These are phyloP conservation scores for Leptographium lundbergii DNA, from an alignment of 2,329 filamentous ascomycete genomes.

Conservation along the genomic window DNA sequence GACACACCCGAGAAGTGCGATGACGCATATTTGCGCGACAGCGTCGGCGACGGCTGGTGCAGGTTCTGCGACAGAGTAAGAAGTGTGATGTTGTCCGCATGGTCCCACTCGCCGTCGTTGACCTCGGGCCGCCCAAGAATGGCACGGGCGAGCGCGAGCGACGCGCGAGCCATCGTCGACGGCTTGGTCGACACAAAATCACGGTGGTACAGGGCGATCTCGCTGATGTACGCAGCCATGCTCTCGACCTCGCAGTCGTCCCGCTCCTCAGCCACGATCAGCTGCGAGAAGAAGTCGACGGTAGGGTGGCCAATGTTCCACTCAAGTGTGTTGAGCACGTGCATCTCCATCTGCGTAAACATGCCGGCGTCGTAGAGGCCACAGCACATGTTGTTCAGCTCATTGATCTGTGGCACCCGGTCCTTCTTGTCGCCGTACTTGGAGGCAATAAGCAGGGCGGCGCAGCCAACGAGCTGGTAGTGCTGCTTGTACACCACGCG, in stretches of 20 bases:
- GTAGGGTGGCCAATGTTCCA: slow-evolving; percentile 96
- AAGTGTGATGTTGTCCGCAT: slow-evolving; percentile 55
- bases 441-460: slow-evolving; percentile 86
- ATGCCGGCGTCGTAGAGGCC: slow-evolving; percentile 97
- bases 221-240: slow-evolving; percentile 87
- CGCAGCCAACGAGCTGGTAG: slow-evolving; percentile 95
- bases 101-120: slow-evolving; percentile 64
- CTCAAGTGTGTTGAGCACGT: slow-evolving; percentile 91
- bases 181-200: slow-evolving; percentile 91
- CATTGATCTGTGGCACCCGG: slow-evolving; percentile 90
- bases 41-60: slow-evolving; percentile 43
- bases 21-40: slow-evolving; percentile 48
- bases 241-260: slow-evolving; percentile 82
- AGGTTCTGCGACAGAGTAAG: slow-evolving; percentile 46
- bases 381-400: slow-evolving; percentile 98
- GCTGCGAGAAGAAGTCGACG: slow-evolving; percentile 82
- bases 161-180: slow-evolving; percentile 79
- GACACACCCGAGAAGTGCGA: slow-evolving; percentile 40
- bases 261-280: slow-evolving; percentile 68
- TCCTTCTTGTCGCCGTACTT: slow-evolving; percentile 99
- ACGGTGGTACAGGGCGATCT: slow-evolving; percentile 91
- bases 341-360: slow-evolving; percentile 99
- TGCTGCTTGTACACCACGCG: slow-evolving; percentile 98
- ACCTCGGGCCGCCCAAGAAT: slow-evolving; percentile 72
- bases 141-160: slow-evolving; percentile 73